Evolutionary conservation across 1,139 yeast genomes (phyloP), one percentile per base, ranked within the genome.

Genomic region (Blastobotrys arbuscula): DNA sequence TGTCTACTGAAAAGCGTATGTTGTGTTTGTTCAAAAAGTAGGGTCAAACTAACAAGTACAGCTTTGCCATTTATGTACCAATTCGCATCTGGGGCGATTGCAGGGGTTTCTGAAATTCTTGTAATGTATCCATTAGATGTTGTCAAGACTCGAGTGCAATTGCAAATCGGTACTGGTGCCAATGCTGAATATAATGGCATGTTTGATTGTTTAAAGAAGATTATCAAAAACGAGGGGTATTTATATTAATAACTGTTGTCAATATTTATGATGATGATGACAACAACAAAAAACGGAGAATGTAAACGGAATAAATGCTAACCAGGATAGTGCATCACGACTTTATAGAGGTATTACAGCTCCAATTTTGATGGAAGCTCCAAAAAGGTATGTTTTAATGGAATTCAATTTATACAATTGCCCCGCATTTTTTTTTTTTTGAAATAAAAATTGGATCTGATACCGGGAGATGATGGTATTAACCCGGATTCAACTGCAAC

Each of bases 331-430:
- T 15, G 35, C 49, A 45, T 71, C 83, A 19, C 77, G 95, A 56
- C 76, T 92, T 53, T 94, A 92, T 70, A 82, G 90, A 67, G 98
- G 98, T 57, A 92, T 92, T 60, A 73, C 84, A 28, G 97, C 98
- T 16, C 99, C 99, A 42, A 87, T 92, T 60, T 76, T 92, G 63
- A 92, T 92, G 98, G 99, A 92, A 68, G 98, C 98, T n/a, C 98
- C 98, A 55, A 92, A 92, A 76, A 64, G 72, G 42, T 39, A 39
- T 16, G 42, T 21, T 5, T 5, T n/a, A 36, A 24, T n/a, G 26
- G 13, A 9, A 9, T 28, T 12, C 5, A 12, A 5, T 3, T 3
- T 9, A 3, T 3, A 3, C 3, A 3, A 3, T 3, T 28, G 31
- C 31, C 31, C 31, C 31, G 31, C 31, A 28, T 13, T 19, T 7